Conservation (phyloP, 106 monocot genomes). For the Xerophyta viscosa region DNA sequence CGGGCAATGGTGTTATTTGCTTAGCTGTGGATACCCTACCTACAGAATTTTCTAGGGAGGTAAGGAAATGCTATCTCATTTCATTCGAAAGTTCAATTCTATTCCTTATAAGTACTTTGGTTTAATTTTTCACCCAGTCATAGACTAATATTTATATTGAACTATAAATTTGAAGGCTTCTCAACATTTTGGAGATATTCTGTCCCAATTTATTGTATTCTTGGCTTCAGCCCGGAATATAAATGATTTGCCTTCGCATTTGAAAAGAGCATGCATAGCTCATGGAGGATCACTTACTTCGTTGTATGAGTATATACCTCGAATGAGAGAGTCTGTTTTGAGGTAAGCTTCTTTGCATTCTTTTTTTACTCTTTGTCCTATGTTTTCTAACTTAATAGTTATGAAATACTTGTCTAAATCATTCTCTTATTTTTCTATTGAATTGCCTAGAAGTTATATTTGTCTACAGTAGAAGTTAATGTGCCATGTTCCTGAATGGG, state of each 20-base stretch:
- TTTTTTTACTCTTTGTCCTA: not conserved
- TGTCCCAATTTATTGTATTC: slow-evolving; percentile 63
- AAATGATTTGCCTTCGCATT: slow-evolving; percentile 48
- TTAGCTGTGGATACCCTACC: slow-evolving; percentile 93
- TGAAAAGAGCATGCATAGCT: slow-evolving; percentile 83
- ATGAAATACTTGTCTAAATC: too few species aligned
- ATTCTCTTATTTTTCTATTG: too few species aligned
- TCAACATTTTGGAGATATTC: slow-evolving; percentile 90
- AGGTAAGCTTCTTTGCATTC: slow-evolving; percentile 36
- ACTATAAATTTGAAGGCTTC: slow-evolving; percentile 95
- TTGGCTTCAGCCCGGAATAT: slow-evolving; percentile 54
- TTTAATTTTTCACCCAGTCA: slow-evolving; percentile 3
- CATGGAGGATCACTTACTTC: slow-evolving; percentile 69
- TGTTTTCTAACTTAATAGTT: too few species aligned
- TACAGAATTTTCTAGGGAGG: slow-evolving; percentile 90
- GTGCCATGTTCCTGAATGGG: too few species aligned
- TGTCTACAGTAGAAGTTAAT: too few species aligned
- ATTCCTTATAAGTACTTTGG: too few species aligned
- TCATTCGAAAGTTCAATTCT: too few species aligned
- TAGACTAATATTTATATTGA: not conserved
- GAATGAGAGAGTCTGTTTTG: slow-evolving; percentile 62
- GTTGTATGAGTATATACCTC: slow-evolving; percentile 76
- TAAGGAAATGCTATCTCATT: slow-evolving; percentile 10
- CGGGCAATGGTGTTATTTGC: slow-evolving; percentile 71
- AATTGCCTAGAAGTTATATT: too few species aligned